Evolutionary conservation across 23 red algal genomes (phyloP), one percentile per base, ranked within the genome.

Genomic region (Agarophyton chilense): DNA sequence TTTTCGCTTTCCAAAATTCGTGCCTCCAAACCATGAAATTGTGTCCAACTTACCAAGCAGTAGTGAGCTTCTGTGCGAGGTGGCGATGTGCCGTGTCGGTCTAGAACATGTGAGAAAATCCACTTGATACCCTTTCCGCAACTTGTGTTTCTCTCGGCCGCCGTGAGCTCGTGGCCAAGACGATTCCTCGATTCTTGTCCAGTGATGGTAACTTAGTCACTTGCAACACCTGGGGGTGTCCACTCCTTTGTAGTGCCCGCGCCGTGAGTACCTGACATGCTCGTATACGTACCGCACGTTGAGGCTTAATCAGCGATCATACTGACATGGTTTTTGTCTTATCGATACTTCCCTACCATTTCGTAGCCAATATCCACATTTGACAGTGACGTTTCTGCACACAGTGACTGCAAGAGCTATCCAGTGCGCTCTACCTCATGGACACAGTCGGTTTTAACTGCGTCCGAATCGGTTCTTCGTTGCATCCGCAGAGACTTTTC

Each of bases 261-360:
- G 31, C 60, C 60, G 60, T 65, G 60, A 38, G 60, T 65, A 29
- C 32, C 31, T 65, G 60, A 10, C 31, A 65, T 35, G 4, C 31
- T 35, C 31, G 0, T 36, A 35, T 65, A 17, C 0, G 60, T 29
- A 61, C 44, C 12, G 6, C 44, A 47, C 44, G 44, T 47, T 47
- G 12, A 9, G 26, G n/a, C 3, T 65, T 13, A 2, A 2, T 17
- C 32, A 7, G 16, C 10, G 60, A 11, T 10, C 7, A 65, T 7
- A 65, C 60, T 65, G 60, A 65, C 29, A 65, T 65, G 60, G 25
- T 6, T 47, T 47, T 47, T 16, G 29, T 65, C 60, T 65, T 65
- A 65, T 65, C 60, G 60, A 65, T 65, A 65, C 60, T 36, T 65
- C 9, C 2, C 21, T 1, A 5, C 5, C 60, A 65, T 65, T 65